Evolutionary conservation across 441 rosid species (phyloP).

Genomic region (Bocquillonia castaneifolia): DNA sequence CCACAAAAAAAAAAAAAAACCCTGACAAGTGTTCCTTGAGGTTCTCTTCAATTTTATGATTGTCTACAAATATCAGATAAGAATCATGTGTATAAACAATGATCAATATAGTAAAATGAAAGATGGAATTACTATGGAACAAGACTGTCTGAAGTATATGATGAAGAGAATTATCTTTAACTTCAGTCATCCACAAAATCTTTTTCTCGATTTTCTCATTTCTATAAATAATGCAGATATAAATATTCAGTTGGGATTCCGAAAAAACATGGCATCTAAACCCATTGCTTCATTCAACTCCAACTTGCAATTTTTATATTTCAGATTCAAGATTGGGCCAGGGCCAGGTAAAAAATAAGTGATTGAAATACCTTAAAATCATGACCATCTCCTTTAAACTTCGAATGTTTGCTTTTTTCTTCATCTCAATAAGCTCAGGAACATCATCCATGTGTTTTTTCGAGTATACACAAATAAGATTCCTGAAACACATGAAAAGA

Average conservation of each 20-base stretch:
- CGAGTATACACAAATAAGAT: conserved; percentile 91
- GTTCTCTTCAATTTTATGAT: no score
- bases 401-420: conserved; percentile 81
- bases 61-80: not conserved
- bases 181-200: not conserved
- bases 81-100: not conserved
- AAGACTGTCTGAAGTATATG: not conserved
- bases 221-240: not conserved
- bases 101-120: not conserved
- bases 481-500: conserved; percentile 42
- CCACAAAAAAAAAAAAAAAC: not conserved
- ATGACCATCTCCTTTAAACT: conserved; percentile 95
- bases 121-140: not conserved
- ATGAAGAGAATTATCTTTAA: not conserved
- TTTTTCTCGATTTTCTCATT: not conserved
- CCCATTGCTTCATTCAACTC: not conserved
- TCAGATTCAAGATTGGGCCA: not conserved
- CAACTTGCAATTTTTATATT: not conserved
- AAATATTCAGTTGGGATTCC: not conserved
- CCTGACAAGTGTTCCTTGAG: no score
- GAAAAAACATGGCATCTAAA: not conserved
- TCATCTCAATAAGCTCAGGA: conserved; percentile 86
- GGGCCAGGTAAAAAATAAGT: not conserved
- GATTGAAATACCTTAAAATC: conserved; percentile 57
- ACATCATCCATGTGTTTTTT: conserved; percentile 89